Base-by-base conservation (phyloP, 495 filamentous ascomycete species). In the Diplogelasinospora grovesii region DNA sequence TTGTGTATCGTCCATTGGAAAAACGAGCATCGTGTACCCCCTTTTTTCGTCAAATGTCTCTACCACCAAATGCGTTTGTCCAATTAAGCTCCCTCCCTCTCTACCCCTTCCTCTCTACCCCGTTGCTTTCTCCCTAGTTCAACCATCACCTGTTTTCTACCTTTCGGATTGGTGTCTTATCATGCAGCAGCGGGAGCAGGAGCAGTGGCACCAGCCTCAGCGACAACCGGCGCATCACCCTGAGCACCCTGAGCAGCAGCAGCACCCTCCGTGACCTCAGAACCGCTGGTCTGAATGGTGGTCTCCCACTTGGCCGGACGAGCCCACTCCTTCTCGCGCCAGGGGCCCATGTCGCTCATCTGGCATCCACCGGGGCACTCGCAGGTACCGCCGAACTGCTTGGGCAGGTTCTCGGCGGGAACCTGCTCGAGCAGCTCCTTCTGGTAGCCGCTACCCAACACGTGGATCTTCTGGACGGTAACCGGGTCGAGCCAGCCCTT, bases 401-500 rank as follows among this genome's bases (percentile, higher is more conserved):
- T 81, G 19, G 92, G 92, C 40, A 98, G 70, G 61, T 96, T 96
- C 73, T 97, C 89, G 40, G 74, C 71, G 2, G 93, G 87, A 4
- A 98, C 78, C 68, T 98, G 92, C 30, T 54, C 65, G 25, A 95
- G 69, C 26, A 98, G 71, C 52, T 94, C 86, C 51, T 76, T 75
- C 68, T 93, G 73, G 69, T 96, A 97, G 25, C 71, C 65, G 49
- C 69, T 66, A 44, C 89, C 88, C 10, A 97, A 74, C 36, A 98
- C 78, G 63, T 95, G 82, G 60, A 98, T 98, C 78, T 98, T 98
- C 45, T 78, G 69, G 23, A 95, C 89, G 18, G 92, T 98, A 52
- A 97, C 87, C 36, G 92, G 92, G 70, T 98, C 92, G 35, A 98
- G 71, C 74, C 93, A 96, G 16, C 74, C 72, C 73, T 93, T 94